These are phyloP conservation scores for Monosporascus sp. DNA, from an alignment of 2,329 filamentous ascomycete species.

Conservation along the genomic window DNA sequence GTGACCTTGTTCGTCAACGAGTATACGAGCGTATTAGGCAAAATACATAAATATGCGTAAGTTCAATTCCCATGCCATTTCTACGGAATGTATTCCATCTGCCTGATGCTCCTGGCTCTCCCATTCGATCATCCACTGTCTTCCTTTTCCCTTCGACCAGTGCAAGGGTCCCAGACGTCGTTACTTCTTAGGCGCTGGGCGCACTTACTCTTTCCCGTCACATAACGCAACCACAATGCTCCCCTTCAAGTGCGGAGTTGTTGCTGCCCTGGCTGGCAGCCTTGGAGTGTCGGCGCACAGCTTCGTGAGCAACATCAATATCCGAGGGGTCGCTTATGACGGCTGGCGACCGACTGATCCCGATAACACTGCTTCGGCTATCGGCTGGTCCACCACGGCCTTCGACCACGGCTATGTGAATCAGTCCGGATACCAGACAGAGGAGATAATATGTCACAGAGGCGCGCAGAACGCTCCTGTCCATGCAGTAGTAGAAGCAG, in stretches of 20 bases:
- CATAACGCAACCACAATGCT: constrained; percentile 6
- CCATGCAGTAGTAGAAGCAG: constrained; percentile 29
- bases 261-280: constrained; percentile 6
- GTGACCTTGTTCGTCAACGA: too few relatives aligned
- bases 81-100: too few relatives aligned
- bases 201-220: not conserved
- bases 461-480: constrained; percentile 26
- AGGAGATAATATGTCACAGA: constrained; percentile 35
- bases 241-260: not conserved
- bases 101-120: too few relatives aligned
- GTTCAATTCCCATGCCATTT: too few relatives aligned
- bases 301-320: constrained; percentile 23
- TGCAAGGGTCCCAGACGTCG: too few relatives aligned
- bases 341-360: constrained; percentile 19
- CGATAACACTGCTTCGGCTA: constrained; percentile 11
- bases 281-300: constrained; percentile 17
- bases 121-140: too few relatives aligned
- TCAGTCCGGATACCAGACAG: constrained; percentile 25
- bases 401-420: constrained; percentile 38
- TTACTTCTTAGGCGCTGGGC: too few relatives aligned
- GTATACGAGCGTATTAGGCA: too few relatives aligned
- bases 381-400: constrained; percentile 26
- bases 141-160: too few relatives aligned
- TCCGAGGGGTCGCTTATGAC: constrained; percentile 19
- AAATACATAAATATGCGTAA: too few relatives aligned